These are phyloP conservation scores for Vaccinium darrowii DNA, from an alignment of 148 eudicot species.

Conservation along the genomic window DNA sequence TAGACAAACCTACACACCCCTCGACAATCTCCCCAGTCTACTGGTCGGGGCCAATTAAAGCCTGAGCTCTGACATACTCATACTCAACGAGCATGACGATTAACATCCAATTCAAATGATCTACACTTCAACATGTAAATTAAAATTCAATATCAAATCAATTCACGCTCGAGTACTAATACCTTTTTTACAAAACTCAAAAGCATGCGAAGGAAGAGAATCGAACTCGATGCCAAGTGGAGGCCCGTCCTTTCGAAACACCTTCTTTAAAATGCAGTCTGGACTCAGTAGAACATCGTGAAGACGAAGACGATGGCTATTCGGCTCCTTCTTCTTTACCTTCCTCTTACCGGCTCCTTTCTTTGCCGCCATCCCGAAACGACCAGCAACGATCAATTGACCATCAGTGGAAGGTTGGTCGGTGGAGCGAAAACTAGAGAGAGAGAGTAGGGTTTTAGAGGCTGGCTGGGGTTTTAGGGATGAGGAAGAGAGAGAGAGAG, in stretches of 20 bases:
- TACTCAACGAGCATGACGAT: neutral
- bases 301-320: constrained; percentile 23
- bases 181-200: constrained; percentile 24
- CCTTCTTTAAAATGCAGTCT: constrained; percentile 49
- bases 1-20: neutral
- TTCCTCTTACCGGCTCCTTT: constrained; percentile 8
- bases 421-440: no score
- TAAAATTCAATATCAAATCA: neutral
- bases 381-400: neutral
- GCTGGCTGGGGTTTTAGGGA: neutral
- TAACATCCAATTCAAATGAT: neutral
- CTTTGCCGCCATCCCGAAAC: neutral
- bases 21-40: neutral
- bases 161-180: neutral
- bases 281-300: constrained; percentile 50
- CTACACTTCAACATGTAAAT: constrained; percentile 1
- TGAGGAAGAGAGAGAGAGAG: neutral
- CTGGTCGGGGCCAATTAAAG: neutral
- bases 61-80: neutral
- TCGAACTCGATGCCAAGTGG: constrained; percentile 70
- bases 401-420: neutral
- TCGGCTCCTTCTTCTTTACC: constrained; percentile 22
- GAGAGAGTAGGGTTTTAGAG: neutral
- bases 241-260: constrained; percentile 81
- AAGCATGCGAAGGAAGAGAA: constrained; percentile 54